A percentile compares a stretch with the other conserved stretches of the same genome.
phyloP scores from a whole-genome alignment of 306 rosid genomes.

The Ziziphus jujuba region DNA sequence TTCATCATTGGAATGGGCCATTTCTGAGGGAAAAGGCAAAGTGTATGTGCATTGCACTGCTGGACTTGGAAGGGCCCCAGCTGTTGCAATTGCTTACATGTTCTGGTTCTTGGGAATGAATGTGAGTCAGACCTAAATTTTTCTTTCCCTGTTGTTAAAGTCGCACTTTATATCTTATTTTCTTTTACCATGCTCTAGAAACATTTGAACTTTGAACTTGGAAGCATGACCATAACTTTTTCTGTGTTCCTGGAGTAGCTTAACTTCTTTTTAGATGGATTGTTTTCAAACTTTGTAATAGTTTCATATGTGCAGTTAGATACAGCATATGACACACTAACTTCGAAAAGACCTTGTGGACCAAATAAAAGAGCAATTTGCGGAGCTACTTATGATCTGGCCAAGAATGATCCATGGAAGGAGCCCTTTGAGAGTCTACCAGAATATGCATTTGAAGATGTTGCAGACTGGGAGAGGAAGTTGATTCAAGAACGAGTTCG shows the following conservation, averaged over 20 bases:
- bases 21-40: conserved; percentile 76
- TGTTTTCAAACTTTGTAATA: not conserved
- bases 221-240: not conserved
- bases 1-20: conserved; percentile 86
- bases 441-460: conserved; percentile 68
- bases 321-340: conserved; percentile 69
- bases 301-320: conserved; percentile 50
- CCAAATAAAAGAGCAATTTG: conserved; percentile 80
- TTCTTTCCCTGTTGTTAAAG: not conserved
- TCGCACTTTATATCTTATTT: not conserved
- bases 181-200: not conserved
- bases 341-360: conserved; percentile 87
- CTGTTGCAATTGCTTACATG: conserved; percentile 81
- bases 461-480: conserved; percentile 89
- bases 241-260: not conserved
- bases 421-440: conserved; percentile 91
- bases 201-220: not conserved
- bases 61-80: conserved; percentile 96
- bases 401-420: conserved; percentile 81
- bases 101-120: conserved; percentile 86
- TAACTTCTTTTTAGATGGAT: not conserved
- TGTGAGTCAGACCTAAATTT: conserved; percentile 45
- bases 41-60: conserved; percentile 88
- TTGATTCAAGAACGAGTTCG: conserved; percentile 63
- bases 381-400: conserved; percentile 77